Percentiles rank a stretch among this genome's conserved stretches.
Conservation (phyloP, 345 rosid genomes). For the Citrus unshiu region DNA sequence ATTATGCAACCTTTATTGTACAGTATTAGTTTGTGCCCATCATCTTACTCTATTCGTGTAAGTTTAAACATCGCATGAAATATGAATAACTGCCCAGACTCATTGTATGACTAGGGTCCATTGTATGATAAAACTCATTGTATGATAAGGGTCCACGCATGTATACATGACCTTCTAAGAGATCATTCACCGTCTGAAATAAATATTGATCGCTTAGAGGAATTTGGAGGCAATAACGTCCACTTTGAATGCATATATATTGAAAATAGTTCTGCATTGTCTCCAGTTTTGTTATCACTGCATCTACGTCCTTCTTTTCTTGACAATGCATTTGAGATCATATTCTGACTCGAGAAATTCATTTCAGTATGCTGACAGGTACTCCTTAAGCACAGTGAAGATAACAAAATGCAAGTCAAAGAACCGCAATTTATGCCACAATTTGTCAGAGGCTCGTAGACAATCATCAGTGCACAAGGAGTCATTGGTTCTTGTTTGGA, state of each 20-base stretch:
- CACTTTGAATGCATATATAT: not conserved
- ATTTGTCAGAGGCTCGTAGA: conserved; percentile 5
- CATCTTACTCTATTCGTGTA: not conserved
- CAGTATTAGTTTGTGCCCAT: not conserved
- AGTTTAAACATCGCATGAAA: not conserved
- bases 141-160: not conserved
- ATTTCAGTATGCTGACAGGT: conserved; percentile 34
- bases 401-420: conserved; percentile 57
- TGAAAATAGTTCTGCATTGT: not conserved
- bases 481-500: conserved; percentile 53
- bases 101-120: not conserved
- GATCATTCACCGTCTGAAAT: not conserved
- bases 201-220: not conserved
- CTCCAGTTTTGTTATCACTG: not conserved
- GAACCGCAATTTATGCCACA: conserved; percentile 29
- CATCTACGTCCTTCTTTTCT: not conserved
- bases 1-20: not conserved
- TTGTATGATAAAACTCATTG: not conserved
- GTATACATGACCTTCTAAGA: not conserved
- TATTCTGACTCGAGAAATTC: not conserved
- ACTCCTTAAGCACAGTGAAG: conserved; percentile 43
- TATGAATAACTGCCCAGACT: not conserved
- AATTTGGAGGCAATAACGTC: not conserved
- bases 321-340: not conserved
- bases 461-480: conserved; percentile 45